phyloP scores from a whole-genome alignment of 345 rosid species.

The Carallia pectinifolia region DNA sequence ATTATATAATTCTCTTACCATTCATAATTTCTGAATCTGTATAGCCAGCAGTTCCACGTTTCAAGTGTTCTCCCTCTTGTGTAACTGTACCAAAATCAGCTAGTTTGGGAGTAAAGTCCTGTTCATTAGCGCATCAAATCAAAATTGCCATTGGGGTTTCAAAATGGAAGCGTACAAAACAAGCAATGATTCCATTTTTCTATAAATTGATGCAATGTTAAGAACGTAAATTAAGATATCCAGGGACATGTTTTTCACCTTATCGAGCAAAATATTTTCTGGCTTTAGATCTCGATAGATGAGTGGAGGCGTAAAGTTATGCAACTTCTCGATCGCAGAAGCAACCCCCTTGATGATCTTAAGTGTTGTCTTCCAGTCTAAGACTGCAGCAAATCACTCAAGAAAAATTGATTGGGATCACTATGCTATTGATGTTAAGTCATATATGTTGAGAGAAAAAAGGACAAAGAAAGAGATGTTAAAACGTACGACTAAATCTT shows the following conservation, averaged over 20 bases:
- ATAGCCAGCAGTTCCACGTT: slow-evolving; percentile 1
- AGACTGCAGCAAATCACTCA: too few species aligned
- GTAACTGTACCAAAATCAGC: slow-evolving; percentile 19
- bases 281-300: slow-evolving; percentile 16
- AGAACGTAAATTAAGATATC: too few species aligned
- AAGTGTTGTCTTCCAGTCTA: not conserved
- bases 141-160: too few species aligned
- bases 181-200: too few species aligned
- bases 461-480: too few species aligned
- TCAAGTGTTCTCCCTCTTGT: not conserved
- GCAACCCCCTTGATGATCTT: slow-evolving; percentile 16
- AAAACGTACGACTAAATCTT: too few species aligned
- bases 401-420: too few species aligned
- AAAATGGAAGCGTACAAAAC: too few species aligned
- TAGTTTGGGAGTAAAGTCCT: slow-evolving; percentile 21
- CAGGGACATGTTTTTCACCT: not conserved
- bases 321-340: not conserved
- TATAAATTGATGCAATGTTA: not conserved
- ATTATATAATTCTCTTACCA: not conserved
- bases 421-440: too few species aligned
- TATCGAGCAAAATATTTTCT: slow-evolving; percentile 15
- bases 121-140: not conserved
- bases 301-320: not conserved
- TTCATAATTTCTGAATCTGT: slow-evolving; percentile 1
- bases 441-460: too few species aligned